Evolutionary conservation across 768 basidiomycete species (phyloP), one percentile per base, ranked within the genome.

Genomic region (Lanmaoa pseudosensibilis): DNA sequence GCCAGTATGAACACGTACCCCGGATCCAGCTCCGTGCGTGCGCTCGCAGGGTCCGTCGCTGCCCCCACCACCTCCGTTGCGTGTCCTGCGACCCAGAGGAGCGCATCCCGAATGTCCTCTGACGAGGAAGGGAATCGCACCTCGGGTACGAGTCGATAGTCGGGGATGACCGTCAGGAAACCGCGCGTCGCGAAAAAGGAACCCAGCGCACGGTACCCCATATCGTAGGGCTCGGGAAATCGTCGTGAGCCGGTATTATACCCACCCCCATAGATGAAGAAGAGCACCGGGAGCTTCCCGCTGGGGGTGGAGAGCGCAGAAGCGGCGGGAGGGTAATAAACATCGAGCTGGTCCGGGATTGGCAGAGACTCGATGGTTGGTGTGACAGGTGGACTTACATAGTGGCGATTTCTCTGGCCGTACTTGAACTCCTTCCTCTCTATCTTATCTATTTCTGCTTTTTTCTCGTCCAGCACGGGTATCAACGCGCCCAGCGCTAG

Each of bases 211-310:
- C 75, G 74, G 63, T 87, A 87, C 11, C 68, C 74, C 46, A 86
- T 76, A 43, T 81, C 78, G 43, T 74, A 74, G 0, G 84, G 78
- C 10, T 77, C 69, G 2, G 78, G 73, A 40, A 80, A 64, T 9
- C 71, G 75, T n/a, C 83, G 79, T 0, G 74, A 72, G 1, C 87
- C 87, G 0, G 68, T 65, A 57, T 72, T 71, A 64, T 85, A 86
- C 3, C 86, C 85, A 2, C 87, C 87, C 1, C 87, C 87, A 57
- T 90, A 88, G 40, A 83, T 57, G 69, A 81, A 88, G 68, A 88
- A 80, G 25, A 88, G 70, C 21, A 88, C 73, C 0, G 83, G 83
- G 0, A 77, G 71, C 50, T 69, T 72, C 23, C 63, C 63, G 19
- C 55, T 52, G 13, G 62, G 21, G 3, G 64, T 70, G 7, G 65